Conservation (phyloP, 2,329 filamentous ascomycete genomes). For the Fusarium domesticum region DNA sequence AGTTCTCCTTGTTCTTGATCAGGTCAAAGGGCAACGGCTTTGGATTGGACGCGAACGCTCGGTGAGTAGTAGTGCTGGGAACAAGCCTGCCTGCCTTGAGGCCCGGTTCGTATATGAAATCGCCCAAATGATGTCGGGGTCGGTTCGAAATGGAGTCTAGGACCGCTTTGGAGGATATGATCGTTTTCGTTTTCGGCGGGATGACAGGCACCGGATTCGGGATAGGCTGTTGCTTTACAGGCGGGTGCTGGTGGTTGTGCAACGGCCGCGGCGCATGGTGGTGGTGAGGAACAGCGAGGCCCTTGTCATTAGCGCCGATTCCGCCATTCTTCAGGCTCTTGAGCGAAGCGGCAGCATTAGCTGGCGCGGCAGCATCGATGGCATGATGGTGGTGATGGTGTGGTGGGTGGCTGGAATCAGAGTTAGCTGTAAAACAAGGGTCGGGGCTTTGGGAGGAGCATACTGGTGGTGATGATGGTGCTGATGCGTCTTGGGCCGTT, state of each 20-base stretch:
- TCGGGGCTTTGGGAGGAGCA: conserved; percentile 30
- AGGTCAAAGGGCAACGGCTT: conserved; percentile 72
- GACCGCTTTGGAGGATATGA: conserved; percentile 66
- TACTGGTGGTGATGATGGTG: conserved; percentile 70
- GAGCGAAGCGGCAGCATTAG: conserved; percentile 42
- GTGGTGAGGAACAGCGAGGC: conserved; percentile 41
- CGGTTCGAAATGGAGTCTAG: conserved; percentile 67
- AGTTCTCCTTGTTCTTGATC: conserved; percentile 76
- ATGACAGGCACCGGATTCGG: conserved; percentile 30
- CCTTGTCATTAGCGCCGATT: conserved; percentile 44
- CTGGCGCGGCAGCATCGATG: conserved; percentile 45
- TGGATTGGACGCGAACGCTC: conserved; percentile 55
- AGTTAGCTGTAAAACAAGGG: conserved; percentile 20
- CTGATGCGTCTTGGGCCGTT: conserved; percentile 64
- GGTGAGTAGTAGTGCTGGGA: conserved; percentile 38
- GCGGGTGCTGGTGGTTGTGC: conserved; percentile 23
- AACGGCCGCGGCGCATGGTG: conserved; percentile 44
- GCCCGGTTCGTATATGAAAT: conserved; percentile 73
- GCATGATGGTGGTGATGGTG: conserved; percentile 57
- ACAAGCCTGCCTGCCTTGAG: conserved; percentile 54
- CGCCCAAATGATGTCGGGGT: conserved; percentile 78
- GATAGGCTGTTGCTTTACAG: conserved; percentile 22
- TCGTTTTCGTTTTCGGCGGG: conserved; percentile 61
- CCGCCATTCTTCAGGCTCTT: conserved; percentile 50
- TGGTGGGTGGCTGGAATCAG: conserved; percentile 47